Percentiles rank a stretch among this genome's conserved stretches.
Evolutionary conservation across 2,329 filamentous ascomycete species (phyloP).

Genomic region (Pseudocercospora crystallina): DNA sequence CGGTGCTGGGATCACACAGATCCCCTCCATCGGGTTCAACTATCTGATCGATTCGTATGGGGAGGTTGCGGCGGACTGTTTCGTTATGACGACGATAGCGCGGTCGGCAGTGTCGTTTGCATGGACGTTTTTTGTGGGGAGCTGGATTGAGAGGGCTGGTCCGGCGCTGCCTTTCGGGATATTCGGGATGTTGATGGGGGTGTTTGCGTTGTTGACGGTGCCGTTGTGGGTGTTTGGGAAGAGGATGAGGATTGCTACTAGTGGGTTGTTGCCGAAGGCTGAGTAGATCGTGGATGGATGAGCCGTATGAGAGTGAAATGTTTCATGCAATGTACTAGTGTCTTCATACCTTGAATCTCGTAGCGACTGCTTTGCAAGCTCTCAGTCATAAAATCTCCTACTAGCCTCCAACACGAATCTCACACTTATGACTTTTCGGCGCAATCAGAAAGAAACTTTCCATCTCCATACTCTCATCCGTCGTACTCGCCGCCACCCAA

Average conservation of each 20-base stretch:
- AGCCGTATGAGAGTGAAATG: too few relatives aligned
- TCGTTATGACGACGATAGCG: constrained; percentile 53
- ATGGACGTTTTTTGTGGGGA: constrained; percentile 55
- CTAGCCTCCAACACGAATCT: constrained; percentile 21
- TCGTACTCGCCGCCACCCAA: constrained; percentile 24
- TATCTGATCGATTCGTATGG: constrained; percentile 54
- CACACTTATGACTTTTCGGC: constrained; percentile 30
- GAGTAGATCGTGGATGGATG: too few relatives aligned
- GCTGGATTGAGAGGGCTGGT: constrained; percentile 49
- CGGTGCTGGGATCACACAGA: constrained; percentile 44
- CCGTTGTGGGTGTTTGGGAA: constrained; percentile 43
- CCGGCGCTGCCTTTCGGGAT: constrained; percentile 53
- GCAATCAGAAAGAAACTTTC: constrained; percentile 36
- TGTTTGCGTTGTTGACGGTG: constrained; percentile 45
- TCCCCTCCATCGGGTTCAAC: constrained; percentile 45
- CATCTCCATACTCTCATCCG: constrained; percentile 30
- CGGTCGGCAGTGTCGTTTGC: constrained; percentile 53
- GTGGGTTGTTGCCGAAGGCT: constrained; percentile 23
- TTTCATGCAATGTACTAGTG: too few relatives aligned
- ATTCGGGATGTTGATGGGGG: constrained; percentile 53
- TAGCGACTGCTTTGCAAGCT: too few relatives aligned
- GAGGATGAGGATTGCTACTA: constrained; percentile 43
- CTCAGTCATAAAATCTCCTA: too few relatives aligned
- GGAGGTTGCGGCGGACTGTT: constrained; percentile 51
- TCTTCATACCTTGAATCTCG: too few relatives aligned